These are phyloP conservation scores for Penicillium paneum DNA, from an alignment of 2,329 filamentous ascomycete species.

Conservation along the genomic window DNA sequence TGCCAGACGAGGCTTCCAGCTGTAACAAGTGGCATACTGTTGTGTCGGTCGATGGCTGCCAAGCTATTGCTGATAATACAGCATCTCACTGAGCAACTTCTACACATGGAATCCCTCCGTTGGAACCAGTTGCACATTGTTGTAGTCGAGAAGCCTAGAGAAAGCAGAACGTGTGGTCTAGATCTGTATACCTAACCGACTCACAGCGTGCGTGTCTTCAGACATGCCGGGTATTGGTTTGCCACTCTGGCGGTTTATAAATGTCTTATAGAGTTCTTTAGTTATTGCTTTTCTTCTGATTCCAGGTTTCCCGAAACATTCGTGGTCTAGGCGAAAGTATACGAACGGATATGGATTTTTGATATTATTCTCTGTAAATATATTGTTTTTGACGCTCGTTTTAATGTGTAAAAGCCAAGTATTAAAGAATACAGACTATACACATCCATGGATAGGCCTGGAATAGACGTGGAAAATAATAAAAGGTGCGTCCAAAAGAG, in stretches of 20 bases:
- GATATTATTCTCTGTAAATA: not conserved
- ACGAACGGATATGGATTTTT: not conserved
- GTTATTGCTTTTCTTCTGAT: not conserved
- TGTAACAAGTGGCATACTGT: no score
- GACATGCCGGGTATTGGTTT: not conserved
- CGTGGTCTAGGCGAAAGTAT: not conserved
- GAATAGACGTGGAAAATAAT: not conserved
- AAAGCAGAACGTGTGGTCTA: no score
- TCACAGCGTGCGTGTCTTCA: not conserved
- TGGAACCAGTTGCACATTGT: no score
- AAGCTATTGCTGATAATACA: no score
- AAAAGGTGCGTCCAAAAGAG: not conserved
- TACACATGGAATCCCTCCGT: no score
- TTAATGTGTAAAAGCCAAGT: not conserved
- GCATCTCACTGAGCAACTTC: no score
- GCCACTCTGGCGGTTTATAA: not conserved
- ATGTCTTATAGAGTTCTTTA: not conserved
- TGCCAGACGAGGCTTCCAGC: no score
- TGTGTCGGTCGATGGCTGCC: no score
- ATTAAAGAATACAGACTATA: not conserved
- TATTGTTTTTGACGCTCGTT: not conserved
- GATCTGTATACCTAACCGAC: not conserved
- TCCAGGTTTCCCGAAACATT: not conserved
- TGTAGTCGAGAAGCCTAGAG: no score
- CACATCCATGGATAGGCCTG: not conserved